Evolutionary conservation across 257 asterid species (phyloP), one percentile per base, ranked within the genome.

Genomic region (Avicennia marina): DNA sequence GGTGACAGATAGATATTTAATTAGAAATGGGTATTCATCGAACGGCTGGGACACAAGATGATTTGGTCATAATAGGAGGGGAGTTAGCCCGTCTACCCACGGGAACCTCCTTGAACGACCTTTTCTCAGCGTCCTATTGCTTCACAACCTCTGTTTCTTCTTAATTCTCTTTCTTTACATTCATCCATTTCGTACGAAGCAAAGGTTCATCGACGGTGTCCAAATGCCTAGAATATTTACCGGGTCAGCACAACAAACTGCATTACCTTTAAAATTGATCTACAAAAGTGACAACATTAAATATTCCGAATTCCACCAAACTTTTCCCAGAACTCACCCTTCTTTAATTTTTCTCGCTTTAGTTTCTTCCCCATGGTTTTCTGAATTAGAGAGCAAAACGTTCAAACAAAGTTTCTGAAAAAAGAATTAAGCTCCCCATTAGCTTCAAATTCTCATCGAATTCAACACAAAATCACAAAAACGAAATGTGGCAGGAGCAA

Each of bases 21-120:
- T n/a, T n/a, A n/a, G n/a, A n/a, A n/a, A n/a, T n/a, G 98, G 96
- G 56, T 88, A 91, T 52, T 91, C 98, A 71, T 91, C 98, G 79
- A 80, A 67, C 9, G 98, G 95, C 64, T 88, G 96, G 72, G 88
- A 91, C 38, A 88, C 94, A 62, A 47, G 94, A 79, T 3, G 96
- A 85, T 60, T 81, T 91, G 42, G 95, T 75, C 0, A 90, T 78
- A 69, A 91, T 91, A 11, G 96, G 98, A 46, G 98, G 98, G 51
- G 98, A 91, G 67, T 52, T 73, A 29, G 96, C 82, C 44, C 95
- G 73, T 61, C 96, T 81, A 47, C 95, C 93, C 16, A 75, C 57
- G 26, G 78, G 74, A 56, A 75, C 86, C 66, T 88, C 95, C 79
- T 86, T 91, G 70, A 91, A 85, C 43, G 90, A 73, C 69, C 90